Conservation (phyloP, 2,329 filamentous ascomycete genomes). For the Ophiosphaerella narmari region DNA sequence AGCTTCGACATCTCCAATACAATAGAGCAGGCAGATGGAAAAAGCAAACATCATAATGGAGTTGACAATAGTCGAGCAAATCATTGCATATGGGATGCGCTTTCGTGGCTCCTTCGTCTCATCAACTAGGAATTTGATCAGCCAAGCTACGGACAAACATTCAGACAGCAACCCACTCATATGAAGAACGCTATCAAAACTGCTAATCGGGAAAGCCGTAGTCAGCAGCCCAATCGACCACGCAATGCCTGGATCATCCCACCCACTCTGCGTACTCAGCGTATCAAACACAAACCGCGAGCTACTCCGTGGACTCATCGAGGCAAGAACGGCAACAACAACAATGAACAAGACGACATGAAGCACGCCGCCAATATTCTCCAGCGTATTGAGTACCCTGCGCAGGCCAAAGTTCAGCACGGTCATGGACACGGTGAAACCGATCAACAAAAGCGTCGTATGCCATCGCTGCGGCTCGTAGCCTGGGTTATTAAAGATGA, state of each 20-base stretch:
- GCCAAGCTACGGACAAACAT: neutral
- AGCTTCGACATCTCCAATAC: conserved; percentile 44
- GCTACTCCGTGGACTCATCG: conserved; percentile 32
- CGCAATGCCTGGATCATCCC: conserved; percentile 47
- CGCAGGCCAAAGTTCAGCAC: conserved; percentile 50
- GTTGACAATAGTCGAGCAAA: conserved; percentile 37
- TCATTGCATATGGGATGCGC: conserved; percentile 37
- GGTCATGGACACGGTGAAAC: conserved; percentile 37
- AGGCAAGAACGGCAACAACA: conserved; percentile 50
- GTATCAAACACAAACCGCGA: conserved; percentile 49
- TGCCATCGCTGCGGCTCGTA: conserved; percentile 51
- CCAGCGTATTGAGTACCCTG: conserved; percentile 49
- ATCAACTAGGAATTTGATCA: conserved; percentile 10
- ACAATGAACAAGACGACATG: conserved; percentile 55
- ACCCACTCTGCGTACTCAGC: conserved; percentile 50
- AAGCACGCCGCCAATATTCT: conserved; percentile 50
- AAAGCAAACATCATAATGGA: conserved; percentile 43
- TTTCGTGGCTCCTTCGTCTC: conserved; percentile 22
- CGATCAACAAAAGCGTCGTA: conserved; percentile 52
- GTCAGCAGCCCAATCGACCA: conserved; percentile 42
- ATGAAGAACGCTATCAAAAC: conserved; percentile 53
- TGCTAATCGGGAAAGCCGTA: conserved; percentile 37
- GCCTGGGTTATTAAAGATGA: conserved; percentile 39
- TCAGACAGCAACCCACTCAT: conserved; percentile 14
- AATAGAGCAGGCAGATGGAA: conserved; percentile 49